Percentiles rank a stretch among this genome's conserved stretches.
These are phyloP conservation scores for Colletotrichum sp. DNA, from an alignment of 2,329 filamentous ascomycete species.

Conservation along the genomic window DNA sequence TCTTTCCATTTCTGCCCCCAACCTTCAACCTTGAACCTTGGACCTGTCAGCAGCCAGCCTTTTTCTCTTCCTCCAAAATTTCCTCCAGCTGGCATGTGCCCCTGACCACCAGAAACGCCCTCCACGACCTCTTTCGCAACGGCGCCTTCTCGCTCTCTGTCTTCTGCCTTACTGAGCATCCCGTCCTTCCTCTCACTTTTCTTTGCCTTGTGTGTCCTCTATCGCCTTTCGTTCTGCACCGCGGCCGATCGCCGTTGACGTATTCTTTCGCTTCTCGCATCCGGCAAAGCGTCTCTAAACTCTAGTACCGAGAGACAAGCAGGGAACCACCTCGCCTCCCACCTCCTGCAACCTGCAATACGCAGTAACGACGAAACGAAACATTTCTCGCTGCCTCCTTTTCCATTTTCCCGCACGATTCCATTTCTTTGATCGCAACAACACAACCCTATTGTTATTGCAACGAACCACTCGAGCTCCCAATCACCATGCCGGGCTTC, in stretches of 20 bases:
- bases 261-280: conserved; percentile 17
- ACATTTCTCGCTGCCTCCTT: conserved; percentile 9
- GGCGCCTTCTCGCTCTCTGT: background rate
- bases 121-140: background rate
- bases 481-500: conserved; percentile 78
- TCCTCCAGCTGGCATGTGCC: conserved; percentile 20
- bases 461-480: background rate
- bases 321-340: background rate
- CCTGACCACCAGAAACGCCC: conserved; percentile 9
- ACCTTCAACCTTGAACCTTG: conserved; percentile 9
- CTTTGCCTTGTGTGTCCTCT: background rate
- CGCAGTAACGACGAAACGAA: conserved; percentile 23
- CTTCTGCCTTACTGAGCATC: background rate
- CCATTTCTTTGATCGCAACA: background rate
- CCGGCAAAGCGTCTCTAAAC: conserved; percentile 2
- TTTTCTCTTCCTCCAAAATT: conserved; percentile 11
- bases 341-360: conserved; percentile 8
- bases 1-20: background rate
- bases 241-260: conserved; percentile 8
- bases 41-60: conserved; percentile 15
- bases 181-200: conserved; percentile 2
- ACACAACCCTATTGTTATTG: background rate
- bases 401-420: background rate
- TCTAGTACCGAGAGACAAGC: background rate
- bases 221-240: background rate